Conservation (phyloP, 345 rosid genomes). For the Salix koriyanagi region DNA sequence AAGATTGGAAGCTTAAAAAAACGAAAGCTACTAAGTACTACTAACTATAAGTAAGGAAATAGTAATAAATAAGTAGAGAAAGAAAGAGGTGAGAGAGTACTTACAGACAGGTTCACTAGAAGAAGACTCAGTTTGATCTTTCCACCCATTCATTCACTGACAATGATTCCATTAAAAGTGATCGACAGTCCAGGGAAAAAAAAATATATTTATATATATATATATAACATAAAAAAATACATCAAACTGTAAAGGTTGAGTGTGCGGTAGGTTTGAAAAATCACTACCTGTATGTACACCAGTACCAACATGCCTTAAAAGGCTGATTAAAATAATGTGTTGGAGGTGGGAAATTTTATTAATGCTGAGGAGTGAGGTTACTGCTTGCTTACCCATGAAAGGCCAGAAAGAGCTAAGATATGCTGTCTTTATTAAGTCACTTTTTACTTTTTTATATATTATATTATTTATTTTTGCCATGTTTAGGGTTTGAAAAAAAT, state of each 20-base stretch:
- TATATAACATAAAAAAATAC: not conserved
- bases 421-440: constrained; percentile 7
- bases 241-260: constrained; percentile 1
- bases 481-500: constrained; percentile 35
- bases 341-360: constrained; percentile 6
- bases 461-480: constrained; percentile 28
- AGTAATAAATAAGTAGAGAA: constrained; percentile 17
- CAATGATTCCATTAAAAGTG: constrained; percentile 39
- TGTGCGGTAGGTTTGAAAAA: not conserved
- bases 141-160: constrained; percentile 41
- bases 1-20: constrained; percentile 29
- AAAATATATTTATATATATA: not conserved
- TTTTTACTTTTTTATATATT: not conserved
- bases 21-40: constrained; percentile 30
- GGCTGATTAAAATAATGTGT: constrained; percentile 19
- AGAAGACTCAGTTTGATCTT: constrained; percentile 25
- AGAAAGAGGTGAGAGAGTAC: constrained; percentile 13
- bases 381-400: not conserved
- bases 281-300: constrained; percentile 9
- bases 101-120: constrained; percentile 25
- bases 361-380: constrained; percentile 6
- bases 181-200: not conserved
- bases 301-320: constrained; percentile 21
- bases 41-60: constrained; percentile 18
- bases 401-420: constrained; percentile 3